Evolutionary conservation across 2,329 filamentous ascomycete genomes (phyloP).

Genomic region (Fusarium solani-melongenae): DNA sequence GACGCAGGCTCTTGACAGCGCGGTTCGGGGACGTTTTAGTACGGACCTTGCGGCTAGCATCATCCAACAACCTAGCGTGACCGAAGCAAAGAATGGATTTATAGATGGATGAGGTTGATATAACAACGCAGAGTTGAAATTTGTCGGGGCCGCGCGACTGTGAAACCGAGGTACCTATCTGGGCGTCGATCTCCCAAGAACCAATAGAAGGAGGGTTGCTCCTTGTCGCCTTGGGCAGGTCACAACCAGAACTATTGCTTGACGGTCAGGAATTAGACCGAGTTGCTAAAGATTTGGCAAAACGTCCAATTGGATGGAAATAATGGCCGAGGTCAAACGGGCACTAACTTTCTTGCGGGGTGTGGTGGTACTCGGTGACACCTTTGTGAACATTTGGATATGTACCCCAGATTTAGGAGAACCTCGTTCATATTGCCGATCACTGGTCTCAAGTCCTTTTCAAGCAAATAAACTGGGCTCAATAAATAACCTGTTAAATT

Average conservation of each 20-base stretch:
- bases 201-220: not conserved
- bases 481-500: not conserved
- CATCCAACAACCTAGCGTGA: not conserved
- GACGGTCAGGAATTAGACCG: not conserved
- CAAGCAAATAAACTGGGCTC: not conserved
- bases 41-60: conserved; percentile 27
- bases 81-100: not conserved
- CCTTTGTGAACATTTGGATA: not conserved
- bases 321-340: not conserved
- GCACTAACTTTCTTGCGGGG: not conserved
- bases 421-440: conserved; percentile 6
- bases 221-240: not conserved
- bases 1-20: conserved; percentile 20
- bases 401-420: not conserved
- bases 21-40: conserved; percentile 16
- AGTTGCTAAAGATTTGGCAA: not conserved
- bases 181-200: not conserved
- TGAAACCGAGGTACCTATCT: conserved; percentile 30
- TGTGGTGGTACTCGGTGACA: not conserved
- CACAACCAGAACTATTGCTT: not conserved
- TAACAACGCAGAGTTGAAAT: not conserved
- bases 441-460: not conserved
- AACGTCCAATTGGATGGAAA: not conserved
- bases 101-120: not conserved
- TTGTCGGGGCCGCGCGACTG: conserved; percentile 7